These are phyloP conservation scores for Zarea fungicola DNA, from an alignment of 2,329 filamentous ascomycete species.

Conservation along the genomic window DNA sequence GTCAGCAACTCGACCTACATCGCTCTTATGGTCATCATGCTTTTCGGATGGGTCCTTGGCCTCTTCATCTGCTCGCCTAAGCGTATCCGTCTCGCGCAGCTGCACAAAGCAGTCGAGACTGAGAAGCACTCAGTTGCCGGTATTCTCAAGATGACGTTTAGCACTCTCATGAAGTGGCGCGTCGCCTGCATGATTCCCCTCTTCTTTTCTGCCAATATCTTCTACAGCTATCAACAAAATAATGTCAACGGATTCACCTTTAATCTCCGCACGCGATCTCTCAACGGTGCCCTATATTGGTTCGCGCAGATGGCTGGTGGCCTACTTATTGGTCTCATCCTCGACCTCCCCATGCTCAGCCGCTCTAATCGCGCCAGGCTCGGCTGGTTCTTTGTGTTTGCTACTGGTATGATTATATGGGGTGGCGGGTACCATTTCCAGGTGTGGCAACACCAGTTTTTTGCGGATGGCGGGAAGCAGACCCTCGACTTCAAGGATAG, in stretches of 20 bases:
- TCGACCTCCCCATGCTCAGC: slow-evolving; percentile 38
- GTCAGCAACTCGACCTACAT: slow-evolving; percentile 47
- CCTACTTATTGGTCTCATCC: slow-evolving; percentile 39
- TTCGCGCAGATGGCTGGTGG: slow-evolving; percentile 52
- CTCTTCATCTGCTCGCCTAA: slow-evolving; percentile 43
- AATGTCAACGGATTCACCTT: slow-evolving; percentile 50
- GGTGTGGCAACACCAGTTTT: slow-evolving; percentile 43
- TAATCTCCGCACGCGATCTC: slow-evolving; percentile 49
- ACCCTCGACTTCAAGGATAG: slow-evolving; percentile 44
- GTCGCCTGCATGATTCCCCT: slow-evolving; percentile 45
- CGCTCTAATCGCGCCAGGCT: slow-evolving; percentile 41
- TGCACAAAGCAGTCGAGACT: slow-evolving; percentile 31
- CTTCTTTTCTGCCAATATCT: slow-evolving; percentile 51
- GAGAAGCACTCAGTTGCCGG: slow-evolving; percentile 34
- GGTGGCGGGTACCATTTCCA: slow-evolving; percentile 63
- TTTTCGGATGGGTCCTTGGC: slow-evolving; percentile 42
- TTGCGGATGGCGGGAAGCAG: slow-evolving; percentile 35
- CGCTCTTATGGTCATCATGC: slow-evolving; percentile 43
- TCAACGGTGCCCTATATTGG: slow-evolving; percentile 52
- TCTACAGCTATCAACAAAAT: slow-evolving; percentile 54
- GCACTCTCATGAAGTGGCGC: slow-evolving; percentile 37
- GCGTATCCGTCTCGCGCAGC: slow-evolving; percentile 33
- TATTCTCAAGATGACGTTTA: slow-evolving; percentile 31
- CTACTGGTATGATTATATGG: slow-evolving; percentile 49
- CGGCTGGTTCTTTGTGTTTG: slow-evolving; percentile 42